Conservation (phyloP, 805 yeast genomes). For the Saturnispora hagleri region DNA sequence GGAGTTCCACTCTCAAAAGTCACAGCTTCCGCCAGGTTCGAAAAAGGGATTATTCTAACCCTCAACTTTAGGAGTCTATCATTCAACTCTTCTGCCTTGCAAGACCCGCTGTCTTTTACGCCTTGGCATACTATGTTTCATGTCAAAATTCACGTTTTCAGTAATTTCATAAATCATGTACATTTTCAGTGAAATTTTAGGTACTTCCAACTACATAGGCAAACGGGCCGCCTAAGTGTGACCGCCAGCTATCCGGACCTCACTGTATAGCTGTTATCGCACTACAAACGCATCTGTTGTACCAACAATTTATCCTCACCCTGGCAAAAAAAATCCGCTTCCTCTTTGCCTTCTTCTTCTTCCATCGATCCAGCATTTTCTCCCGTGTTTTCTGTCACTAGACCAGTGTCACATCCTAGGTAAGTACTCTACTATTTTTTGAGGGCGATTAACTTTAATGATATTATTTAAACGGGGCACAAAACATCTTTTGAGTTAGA, state of each 20-base stretch:
- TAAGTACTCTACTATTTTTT: background rate
- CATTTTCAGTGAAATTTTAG: background rate
- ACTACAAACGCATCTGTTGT: background rate
- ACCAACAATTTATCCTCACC: background rate
- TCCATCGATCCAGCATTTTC: background rate
- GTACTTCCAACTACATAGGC: background rate
- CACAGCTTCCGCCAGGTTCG: no score
- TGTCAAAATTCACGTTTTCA: background rate
- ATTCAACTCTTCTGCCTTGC: no score
- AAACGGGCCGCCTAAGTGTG: background rate
- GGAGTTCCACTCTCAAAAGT: no score
- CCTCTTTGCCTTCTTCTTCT: background rate
- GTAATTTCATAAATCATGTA: background rate
- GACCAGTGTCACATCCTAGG: background rate
- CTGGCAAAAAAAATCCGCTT: background rate
- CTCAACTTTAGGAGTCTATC: no score
- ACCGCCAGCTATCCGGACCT: background rate
- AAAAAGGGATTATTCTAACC: no score
- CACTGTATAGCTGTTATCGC: background rate
- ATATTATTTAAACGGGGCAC: background rate
- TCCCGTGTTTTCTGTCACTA: background rate
- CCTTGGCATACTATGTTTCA: background rate
- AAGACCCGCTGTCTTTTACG: background rate
- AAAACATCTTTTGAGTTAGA: background rate
- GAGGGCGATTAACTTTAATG: background rate